Percentiles rank a stretch among this genome's conserved stretches.
Evolutionary conservation across 2,329 filamentous ascomycete species (phyloP).

Genomic region (Pseudomassariella vexata): DNA sequence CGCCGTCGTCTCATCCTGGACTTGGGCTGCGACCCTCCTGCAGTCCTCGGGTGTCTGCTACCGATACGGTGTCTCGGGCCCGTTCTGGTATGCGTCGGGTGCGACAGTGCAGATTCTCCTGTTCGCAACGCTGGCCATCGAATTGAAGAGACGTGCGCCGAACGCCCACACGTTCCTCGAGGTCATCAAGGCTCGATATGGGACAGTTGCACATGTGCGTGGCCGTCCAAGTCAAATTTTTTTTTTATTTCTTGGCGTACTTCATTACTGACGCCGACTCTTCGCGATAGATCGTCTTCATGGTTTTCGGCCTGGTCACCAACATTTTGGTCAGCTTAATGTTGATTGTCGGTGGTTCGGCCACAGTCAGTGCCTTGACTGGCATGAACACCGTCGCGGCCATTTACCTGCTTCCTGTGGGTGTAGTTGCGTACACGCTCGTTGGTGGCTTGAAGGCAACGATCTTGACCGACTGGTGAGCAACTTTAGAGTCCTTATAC

Average conservation of each 20-base stretch:
- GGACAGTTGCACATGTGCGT: slow-evolving; percentile 34
- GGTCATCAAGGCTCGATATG: slow-evolving; percentile 76
- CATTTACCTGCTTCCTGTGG: slow-evolving; percentile 76
- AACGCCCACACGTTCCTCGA: slow-evolving; percentile 85
- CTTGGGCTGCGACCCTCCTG: slow-evolving; percentile 80
- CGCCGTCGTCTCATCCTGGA: slow-evolving; percentile 90
- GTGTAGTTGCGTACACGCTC: slow-evolving; percentile 75
- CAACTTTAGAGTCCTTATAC: too few relatives aligned
- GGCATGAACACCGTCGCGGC: slow-evolving; percentile 74
- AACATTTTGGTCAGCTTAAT: slow-evolving; percentile 86
- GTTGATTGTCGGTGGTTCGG: slow-evolving; percentile 78
- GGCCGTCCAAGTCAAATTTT: too few relatives aligned
- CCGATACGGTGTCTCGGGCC: slow-evolving; percentile 62
- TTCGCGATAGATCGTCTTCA: slow-evolving; percentile 74
- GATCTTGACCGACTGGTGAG: slow-evolving; percentile 79
- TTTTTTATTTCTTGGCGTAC: too few relatives aligned
- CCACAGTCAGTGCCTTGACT: slow-evolving; percentile 65
- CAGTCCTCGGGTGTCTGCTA: slow-evolving; percentile 81
- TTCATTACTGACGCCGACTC: not conserved
- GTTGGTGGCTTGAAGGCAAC: slow-evolving; percentile 79
- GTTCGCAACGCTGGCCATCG: slow-evolving; percentile 86
- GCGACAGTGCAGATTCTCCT: slow-evolving; percentile 83
- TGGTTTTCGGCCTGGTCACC: slow-evolving; percentile 75
- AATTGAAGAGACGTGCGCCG: slow-evolving; percentile 78
- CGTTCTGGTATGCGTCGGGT: slow-evolving; percentile 58